Evolutionary conservation across 139 green algal genomes (phyloP).

Genomic region (Chlamydomonas schloesseri): DNA sequence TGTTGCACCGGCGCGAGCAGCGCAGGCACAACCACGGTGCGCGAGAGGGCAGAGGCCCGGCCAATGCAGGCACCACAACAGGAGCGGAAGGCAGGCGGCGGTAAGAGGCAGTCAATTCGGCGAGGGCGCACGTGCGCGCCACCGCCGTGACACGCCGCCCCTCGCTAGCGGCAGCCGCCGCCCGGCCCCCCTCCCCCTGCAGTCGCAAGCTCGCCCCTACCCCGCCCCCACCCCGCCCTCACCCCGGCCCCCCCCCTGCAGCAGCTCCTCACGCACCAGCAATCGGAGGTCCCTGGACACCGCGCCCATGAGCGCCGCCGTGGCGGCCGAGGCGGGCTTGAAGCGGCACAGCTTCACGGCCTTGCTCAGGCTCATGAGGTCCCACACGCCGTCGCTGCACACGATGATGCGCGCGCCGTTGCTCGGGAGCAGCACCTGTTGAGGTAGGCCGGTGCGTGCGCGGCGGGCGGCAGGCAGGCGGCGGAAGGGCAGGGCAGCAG

Average conservation of each 20-base stretch:
- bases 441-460: too few relatives aligned
- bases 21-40: too few relatives aligned
- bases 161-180: too few relatives aligned
- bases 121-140: too few relatives aligned
- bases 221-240: background rate
- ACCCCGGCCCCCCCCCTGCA: background rate
- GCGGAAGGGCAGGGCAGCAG: background rate
- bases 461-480: too few relatives aligned
- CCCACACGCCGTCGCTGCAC: slow-evolving; percentile 92
- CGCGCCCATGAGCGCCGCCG: slow-evolving; percentile 39
- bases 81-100: too few relatives aligned
- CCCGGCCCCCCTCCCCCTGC: too few relatives aligned
- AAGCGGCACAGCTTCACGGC: slow-evolving; percentile 60
- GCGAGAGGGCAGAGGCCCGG: too few relatives aligned
- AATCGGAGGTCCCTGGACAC: slow-evolving; percentile 38
- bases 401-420: slow-evolving; percentile 80
- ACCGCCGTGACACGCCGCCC: too few relatives aligned
- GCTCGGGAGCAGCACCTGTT: slow-evolving; percentile 76
- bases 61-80: too few relatives aligned
- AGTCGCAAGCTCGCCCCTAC: background rate
- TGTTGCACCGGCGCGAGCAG: too few relatives aligned
- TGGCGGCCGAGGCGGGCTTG: slow-evolving; percentile 55
- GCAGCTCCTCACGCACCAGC: slow-evolving; percentile 39
- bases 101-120: too few relatives aligned
- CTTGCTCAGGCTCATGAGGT: slow-evolving; percentile 76